phyloP scores from a whole-genome alignment of 1,284 basidiomycete species.

The Naganishia sp. region DNA sequence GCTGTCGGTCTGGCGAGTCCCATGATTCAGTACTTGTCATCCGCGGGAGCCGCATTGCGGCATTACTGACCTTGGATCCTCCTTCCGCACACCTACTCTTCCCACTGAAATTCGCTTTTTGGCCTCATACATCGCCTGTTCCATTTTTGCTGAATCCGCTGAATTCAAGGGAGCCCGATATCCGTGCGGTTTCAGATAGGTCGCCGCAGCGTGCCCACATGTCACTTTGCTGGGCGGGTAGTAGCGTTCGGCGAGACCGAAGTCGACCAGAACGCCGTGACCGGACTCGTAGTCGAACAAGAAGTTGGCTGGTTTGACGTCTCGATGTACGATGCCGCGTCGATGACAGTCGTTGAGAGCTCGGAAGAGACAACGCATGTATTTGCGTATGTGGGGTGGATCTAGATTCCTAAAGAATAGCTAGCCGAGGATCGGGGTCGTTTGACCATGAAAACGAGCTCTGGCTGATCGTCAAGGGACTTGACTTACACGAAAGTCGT shows the following conservation, averaged over 20 bases:
- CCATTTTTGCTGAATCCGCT: constrained; percentile 42
- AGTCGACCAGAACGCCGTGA: constrained; percentile 87
- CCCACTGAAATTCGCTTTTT: constrained; percentile 57
- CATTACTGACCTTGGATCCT: constrained; percentile 50
- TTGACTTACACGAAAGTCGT: constrained; percentile 80
- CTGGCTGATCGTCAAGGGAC: background rate
- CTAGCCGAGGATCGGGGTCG: constrained; percentile 32
- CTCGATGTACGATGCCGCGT: constrained; percentile 89
- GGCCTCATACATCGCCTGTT: constrained; percentile 64
- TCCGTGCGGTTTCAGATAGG: constrained; percentile 68
- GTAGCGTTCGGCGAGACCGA: constrained; percentile 78
- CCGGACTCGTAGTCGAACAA: constrained; percentile 85
- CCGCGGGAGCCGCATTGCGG: background rate
- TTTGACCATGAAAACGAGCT: background rate
- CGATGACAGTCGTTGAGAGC: constrained; percentile 86
- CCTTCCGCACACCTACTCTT: constrained; percentile 53
- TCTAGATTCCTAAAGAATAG: constrained; percentile 54
- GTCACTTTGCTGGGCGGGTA: constrained; percentile 46
- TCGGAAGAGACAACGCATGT: constrained; percentile 88
- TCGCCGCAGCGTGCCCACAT: constrained; percentile 73
- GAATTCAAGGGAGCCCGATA: constrained; percentile 42
- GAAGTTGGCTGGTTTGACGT: constrained; percentile 98
- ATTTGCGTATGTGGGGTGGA: constrained; percentile 65
- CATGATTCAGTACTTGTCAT: no score
- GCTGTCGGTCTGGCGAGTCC: constrained; percentile 65